Evolutionary conservation across 2,329 filamentous ascomycete genomes (phyloP).

Genomic region (Graphium sp.): DNA sequence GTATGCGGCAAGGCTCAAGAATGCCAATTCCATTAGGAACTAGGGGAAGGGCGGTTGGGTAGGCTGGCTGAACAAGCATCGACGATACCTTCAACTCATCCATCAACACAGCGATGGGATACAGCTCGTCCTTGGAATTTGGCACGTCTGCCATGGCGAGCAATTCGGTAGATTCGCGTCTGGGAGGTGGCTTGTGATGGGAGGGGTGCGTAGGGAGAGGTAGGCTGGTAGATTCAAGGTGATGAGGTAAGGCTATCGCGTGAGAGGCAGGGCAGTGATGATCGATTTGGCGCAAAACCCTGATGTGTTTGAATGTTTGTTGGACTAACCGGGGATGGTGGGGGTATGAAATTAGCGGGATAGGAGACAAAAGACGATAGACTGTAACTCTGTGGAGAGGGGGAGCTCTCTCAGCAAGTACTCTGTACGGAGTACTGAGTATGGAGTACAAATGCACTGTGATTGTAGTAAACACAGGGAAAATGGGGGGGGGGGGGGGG

Average conservation of each 20-base stretch:
- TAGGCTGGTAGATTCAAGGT: conserved; percentile 4
- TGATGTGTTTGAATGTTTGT: conserved; percentile 1
- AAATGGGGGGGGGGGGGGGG: too few species aligned
- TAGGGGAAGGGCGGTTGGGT: conserved; percentile 3
- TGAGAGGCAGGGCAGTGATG: conserved; percentile 13
- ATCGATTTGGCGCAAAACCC: conserved; percentile 5
- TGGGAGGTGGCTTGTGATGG: conserved; percentile 7
- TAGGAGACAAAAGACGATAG: conserved; percentile 1
- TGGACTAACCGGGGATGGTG: too few species aligned
- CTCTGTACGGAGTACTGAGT: too few species aligned
- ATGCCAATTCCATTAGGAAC: neutral
- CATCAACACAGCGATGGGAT: conserved; percentile 98
- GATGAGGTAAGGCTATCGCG: conserved; percentile 8
- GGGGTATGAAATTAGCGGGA: conserved; percentile 1
- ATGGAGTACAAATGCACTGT: too few species aligned
- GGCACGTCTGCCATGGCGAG: conserved; percentile 74
- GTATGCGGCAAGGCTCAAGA: conserved; percentile 1
- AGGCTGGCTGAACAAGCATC: conserved; percentile 9
- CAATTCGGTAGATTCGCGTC: conserved; percentile 15
- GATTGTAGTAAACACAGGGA: too few species aligned
- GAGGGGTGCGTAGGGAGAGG: conserved; percentile 4
- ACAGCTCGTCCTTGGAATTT: conserved; percentile 94
- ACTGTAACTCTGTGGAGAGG: too few species aligned
- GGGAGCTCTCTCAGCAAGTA: too few species aligned
- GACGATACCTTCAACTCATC: conserved; percentile 87